Evolutionary conservation across 2,329 filamentous ascomycete genomes (phyloP), one percentile per base, ranked within the genome.

Genomic region (Ceratocystis huliohia): DNA sequence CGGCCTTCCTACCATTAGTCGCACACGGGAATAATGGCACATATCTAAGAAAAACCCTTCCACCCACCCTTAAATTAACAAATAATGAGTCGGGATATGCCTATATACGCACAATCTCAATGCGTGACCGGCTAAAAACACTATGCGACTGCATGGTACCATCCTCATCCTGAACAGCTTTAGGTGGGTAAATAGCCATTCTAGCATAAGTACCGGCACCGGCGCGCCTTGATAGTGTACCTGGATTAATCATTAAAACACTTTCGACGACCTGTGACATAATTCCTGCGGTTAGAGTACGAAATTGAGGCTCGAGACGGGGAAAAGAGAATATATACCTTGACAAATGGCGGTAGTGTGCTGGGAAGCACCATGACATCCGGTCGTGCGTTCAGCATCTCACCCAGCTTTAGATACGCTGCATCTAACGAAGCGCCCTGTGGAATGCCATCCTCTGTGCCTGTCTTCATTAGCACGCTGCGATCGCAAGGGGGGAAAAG

Each of bases 241-340:
- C 93, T 0, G 94, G 93, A 74, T 99, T 99, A 72, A 99, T 88
- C 13, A 91, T 85, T 5, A 97, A 76, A 0, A 96, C 91, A 70
- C 88, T 90, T 72, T 96, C 90, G 10, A 97, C 86, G 53, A 96
- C 91, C 91, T 96, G 70, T 1, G 28, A 20, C 4, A 7, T 22
- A 3, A 57, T 28, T 13, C 5, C 15, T 10, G 25, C 41, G 41
- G 66, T 73, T 53, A 72, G 70, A 41, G 37, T 41, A 13, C 5
- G 37, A 41, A 13, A 41, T 0, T 41, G 37, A 41, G 13, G 4
- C 13, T 3, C 37, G 13, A 41, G 13, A 33, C 30, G 30, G 6
- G 30, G 37, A 13, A 41, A 41, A 15, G 37, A 13, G 10, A 41
- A 41, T 41, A 15, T 15, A 41, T 41, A 94, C 92, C 84, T 89